Evolutionary conservation across 2,329 filamentous ascomycete species (phyloP).

Genomic region (Phoma herbarum): DNA sequence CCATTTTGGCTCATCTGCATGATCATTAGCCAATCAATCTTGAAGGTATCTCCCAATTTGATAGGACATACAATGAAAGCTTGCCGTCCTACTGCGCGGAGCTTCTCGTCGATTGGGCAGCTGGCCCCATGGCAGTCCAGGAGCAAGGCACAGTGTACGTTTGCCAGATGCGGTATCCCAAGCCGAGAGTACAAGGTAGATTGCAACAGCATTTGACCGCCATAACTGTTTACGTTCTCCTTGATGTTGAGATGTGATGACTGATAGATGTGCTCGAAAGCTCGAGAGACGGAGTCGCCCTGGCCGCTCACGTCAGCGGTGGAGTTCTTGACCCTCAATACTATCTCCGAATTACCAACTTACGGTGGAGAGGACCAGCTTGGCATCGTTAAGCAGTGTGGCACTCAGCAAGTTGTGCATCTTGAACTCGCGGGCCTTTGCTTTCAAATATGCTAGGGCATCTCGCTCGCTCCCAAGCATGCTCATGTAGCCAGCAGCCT

Average conservation of each 20-base stretch:
- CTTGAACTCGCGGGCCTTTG: constrained; percentile 83
- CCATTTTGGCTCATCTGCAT: constrained; percentile 68
- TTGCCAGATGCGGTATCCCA: constrained; percentile 67
- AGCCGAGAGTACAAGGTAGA: constrained; percentile 80
- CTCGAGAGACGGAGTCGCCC: constrained; percentile 66
- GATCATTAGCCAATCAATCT: neutral
- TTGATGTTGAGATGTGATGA: constrained; percentile 84
- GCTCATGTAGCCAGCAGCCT: constrained; percentile 73
- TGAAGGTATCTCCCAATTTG: too few relatives aligned
- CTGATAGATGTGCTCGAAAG: constrained; percentile 81
- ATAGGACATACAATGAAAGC: constrained; percentile 64
- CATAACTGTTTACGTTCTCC: constrained; percentile 77
- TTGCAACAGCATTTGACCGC: constrained; percentile 75
- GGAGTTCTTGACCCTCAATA: too few relatives aligned
- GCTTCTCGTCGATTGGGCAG: constrained; percentile 76
- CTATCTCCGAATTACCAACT: constrained; percentile 44
- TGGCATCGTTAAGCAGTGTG: constrained; percentile 85
- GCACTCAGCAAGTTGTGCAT: constrained; percentile 88
- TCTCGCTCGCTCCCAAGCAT: constrained; percentile 82
- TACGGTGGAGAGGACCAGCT: constrained; percentile 77
- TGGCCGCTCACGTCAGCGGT: constrained; percentile 34
- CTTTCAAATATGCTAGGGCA: constrained; percentile 81
- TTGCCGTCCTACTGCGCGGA: constrained; percentile 76
- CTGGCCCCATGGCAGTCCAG: constrained; percentile 73
- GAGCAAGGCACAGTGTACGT: constrained; percentile 75